Evolutionary conservation across 164 flowering plant genomes (phyloP).

Genomic region (Cinnamomum chago): DNA sequence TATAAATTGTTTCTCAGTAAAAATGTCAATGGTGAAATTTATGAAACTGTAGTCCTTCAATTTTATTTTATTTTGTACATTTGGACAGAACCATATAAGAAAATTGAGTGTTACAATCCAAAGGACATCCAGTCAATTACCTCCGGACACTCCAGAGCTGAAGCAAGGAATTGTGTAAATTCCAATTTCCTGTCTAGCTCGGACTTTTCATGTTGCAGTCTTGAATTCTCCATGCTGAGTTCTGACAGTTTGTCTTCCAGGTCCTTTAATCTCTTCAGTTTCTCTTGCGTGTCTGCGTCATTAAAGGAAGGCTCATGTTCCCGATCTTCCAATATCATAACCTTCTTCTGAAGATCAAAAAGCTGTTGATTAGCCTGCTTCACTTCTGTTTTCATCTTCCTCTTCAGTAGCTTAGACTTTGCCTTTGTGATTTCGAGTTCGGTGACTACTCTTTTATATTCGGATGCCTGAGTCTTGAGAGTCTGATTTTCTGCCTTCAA

Average conservation of each 20-base stretch:
- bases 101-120: background rate
- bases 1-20: background rate
- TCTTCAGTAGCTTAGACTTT: slow-evolving; percentile 54
- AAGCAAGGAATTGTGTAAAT: slow-evolving; percentile 41
- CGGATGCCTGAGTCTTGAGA: slow-evolving; percentile 57
- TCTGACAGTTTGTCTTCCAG: slow-evolving; percentile 45
- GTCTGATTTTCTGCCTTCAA: slow-evolving; percentile 66
- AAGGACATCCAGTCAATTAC: slow-evolving; percentile 23
- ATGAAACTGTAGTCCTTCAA: background rate
- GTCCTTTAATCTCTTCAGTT: slow-evolving; percentile 38
- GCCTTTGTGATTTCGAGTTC: slow-evolving; percentile 72
- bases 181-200: slow-evolving; percentile 60
- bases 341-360: slow-evolving; percentile 48
- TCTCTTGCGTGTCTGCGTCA: slow-evolving; percentile 26
- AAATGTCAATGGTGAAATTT: too few species aligned
- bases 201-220: slow-evolving; percentile 54
- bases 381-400: slow-evolving; percentile 54
- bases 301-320: slow-evolving; percentile 26
- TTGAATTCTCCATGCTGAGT: slow-evolving; percentile 41
- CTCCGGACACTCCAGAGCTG: slow-evolving; percentile 53
- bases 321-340: slow-evolving; percentile 44
- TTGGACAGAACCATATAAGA: background rate
- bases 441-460: slow-evolving; percentile 38
- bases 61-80: too few species aligned
- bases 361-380: slow-evolving; percentile 64